Evolutionary conservation across 139 green algal species (phyloP).

Genomic region (Deuterostichococcus epilithicus): DNA sequence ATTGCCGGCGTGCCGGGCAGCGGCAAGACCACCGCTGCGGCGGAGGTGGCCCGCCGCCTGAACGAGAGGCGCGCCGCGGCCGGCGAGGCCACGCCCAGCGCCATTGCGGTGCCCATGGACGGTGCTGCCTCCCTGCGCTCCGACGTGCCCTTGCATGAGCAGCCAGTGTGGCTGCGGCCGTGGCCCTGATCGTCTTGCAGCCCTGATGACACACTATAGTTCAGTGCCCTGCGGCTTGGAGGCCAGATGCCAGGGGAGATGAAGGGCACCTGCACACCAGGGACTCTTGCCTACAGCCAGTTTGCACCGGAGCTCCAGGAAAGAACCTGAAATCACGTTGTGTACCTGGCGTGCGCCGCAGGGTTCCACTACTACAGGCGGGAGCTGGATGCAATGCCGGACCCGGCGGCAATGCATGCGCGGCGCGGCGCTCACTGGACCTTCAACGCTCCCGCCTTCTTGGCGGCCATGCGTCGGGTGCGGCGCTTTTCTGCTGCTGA

Average conservation of each 20-base stretch:
- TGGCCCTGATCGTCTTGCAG: no score
- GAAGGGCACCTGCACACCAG: no score
- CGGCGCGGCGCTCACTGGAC: conserved; percentile 77
- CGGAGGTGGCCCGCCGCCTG: conserved; percentile 38
- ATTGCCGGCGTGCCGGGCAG: conserved; percentile 73
- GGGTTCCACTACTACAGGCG: conserved; percentile 78
- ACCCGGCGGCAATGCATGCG: conserved; percentile 59
- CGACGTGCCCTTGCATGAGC: no score
- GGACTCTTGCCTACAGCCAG: no score
- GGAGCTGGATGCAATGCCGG: conserved; percentile 73
- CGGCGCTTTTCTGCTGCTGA: no score
- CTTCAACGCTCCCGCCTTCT: conserved; percentile 74
- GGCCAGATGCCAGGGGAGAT: no score
- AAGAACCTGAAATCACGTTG: no score
- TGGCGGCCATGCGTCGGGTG: conserved; percentile 39
- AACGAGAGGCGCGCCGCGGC: conserved; percentile 40
- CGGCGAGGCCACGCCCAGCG: background rate
- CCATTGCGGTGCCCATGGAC: conserved; percentile 68
- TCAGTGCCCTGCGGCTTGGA: no score
- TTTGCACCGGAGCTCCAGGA: no score
- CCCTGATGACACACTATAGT: no score
- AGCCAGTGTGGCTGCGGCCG: no score
- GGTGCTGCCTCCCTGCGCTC: no score
- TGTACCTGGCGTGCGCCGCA: background rate
- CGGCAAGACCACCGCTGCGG: conserved; percentile 76